Evolutionary conservation across 139 green algal species (phyloP).

Genomic region (Chlamydomonas incerta): DNA sequence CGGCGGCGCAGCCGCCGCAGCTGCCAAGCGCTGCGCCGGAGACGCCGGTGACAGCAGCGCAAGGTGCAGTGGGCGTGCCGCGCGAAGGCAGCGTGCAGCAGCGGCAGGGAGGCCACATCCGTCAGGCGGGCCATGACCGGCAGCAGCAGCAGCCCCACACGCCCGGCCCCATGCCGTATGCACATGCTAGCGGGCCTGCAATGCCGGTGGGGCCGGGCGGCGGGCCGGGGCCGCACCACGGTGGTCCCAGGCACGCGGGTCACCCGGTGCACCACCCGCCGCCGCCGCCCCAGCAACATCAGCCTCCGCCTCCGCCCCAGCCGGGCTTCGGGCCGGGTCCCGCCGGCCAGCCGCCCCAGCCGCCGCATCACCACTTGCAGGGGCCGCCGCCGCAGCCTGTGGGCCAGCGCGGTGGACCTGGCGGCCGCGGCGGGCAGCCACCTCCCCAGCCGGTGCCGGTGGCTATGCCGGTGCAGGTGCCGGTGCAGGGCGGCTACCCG

Average conservation of each 20-base stretch:
- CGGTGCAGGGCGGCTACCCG: not conserved
- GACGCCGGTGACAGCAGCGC: too few species aligned
- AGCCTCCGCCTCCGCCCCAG: not conserved
- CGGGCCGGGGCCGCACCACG: not conserved
- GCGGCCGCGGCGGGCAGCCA: not conserved
- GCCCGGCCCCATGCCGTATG: constrained; percentile 7
- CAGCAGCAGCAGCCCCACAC: not conserved
- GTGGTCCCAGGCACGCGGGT: not conserved
- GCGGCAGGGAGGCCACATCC: not conserved
- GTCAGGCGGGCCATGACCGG: not conserved
- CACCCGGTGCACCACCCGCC: not conserved
- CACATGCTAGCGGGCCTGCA: not conserved
- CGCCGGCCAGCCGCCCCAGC: not conserved
- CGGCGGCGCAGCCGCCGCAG: not conserved
- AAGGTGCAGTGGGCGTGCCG: too few species aligned
- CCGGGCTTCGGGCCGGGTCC: not conserved
- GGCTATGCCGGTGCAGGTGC: constrained; percentile 5
- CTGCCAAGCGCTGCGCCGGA: too few species aligned
- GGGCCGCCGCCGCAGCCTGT: not conserved
- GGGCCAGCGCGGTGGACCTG: not conserved
- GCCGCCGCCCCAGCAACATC: not conserved
- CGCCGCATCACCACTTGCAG: constrained; percentile 1
- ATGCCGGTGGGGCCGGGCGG: not conserved
- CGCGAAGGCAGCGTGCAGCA: not conserved
- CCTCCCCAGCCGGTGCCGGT: constrained; percentile 1